Base-by-base conservation (phyloP, 371 early-diverging fungal species). In the Globomyces sp. region DNA sequence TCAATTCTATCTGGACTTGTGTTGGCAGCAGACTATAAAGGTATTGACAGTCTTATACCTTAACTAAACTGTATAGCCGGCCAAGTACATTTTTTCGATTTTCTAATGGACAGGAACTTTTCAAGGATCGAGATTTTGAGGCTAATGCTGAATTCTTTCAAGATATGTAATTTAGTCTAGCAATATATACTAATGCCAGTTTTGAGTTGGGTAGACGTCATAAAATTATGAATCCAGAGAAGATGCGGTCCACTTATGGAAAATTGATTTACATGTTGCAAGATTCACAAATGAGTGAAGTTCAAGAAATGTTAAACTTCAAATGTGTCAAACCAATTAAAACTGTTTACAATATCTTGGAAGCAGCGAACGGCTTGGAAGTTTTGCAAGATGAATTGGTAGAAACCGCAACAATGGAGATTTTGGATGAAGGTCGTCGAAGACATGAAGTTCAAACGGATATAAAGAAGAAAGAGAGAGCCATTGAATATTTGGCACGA, bases 201-300 rank as follows among this genome's bases (percentile, higher is more conserved):
- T 94, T 96, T 73, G 98, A 98, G 77, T 86, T 98, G 63, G 98
- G 98, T 11, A 87, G 98, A 57, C 79, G 98, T 44, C 91, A 98
- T 76, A 98, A 98, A 80, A 93, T 97, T 69, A 93, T 94, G 94
- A 98, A 96, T 55, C 98, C 98, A 0, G 97, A 97, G 74, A 93
- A 93, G 74, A 97, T 98, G 96, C 84, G 96, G 46, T 80, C 84
- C 43, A 89, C 92, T 8, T 97, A 97, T 74, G 98, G 97, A 59
- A 96, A 98, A 72, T 79, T 98, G 43, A 89, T 97, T 82, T 96
- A 93, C 73, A 69, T 97, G 79, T 79, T 97, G 45, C 86, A 92
- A 86, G 98, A 97, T 69, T 87, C 94, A 9, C 87, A 87, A 74
- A 89, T 89, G 39, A 86, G 87, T 11, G 93, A 97, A 66, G 94